Conservation (phyloP, 352 stramenopile species). For the Phytophthora idaei region DNA sequence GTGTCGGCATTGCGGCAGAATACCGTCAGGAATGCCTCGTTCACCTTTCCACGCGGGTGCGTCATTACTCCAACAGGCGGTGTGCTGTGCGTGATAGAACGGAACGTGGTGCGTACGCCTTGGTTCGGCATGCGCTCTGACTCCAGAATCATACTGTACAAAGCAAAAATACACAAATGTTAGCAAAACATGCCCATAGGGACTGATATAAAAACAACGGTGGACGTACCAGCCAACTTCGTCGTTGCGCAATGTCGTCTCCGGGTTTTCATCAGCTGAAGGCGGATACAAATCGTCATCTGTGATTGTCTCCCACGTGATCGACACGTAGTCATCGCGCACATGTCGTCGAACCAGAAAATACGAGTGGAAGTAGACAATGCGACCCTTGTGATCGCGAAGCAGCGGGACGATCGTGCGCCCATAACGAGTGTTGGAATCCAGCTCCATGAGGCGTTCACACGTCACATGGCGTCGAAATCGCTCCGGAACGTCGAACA, state of each 20-base stretch:
- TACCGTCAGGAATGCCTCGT: conserved; percentile 78
- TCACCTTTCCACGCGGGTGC: conserved; percentile 72
- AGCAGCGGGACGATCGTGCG: conserved; percentile 76
- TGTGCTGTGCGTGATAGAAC: conserved; percentile 73
- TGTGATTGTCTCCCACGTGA: conserved; percentile 76
- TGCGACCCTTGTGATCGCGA: conserved; percentile 57
- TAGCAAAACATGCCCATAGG: neutral
- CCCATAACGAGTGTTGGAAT: conserved; percentile 79
- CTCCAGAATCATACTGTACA: conserved; percentile 66
- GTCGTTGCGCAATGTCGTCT: conserved; percentile 72
- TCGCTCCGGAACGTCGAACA: conserved; percentile 68
- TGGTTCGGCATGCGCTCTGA: conserved; percentile 56
- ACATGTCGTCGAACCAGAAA: conserved; percentile 71
- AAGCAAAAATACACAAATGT: neutral
- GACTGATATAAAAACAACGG: conserved; percentile 1
- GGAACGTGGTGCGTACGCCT: conserved; percentile 58
- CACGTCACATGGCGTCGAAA: conserved; percentile 72
- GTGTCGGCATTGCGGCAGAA: conserved; percentile 80
- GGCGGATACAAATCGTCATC: conserved; percentile 70
- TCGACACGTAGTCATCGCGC: conserved; percentile 58
- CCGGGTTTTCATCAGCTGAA: conserved; percentile 43
- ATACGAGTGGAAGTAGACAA: conserved; percentile 83
- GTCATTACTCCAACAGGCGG: conserved; percentile 68
- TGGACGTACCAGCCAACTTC: conserved; percentile 77
- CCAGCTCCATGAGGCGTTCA: conserved; percentile 79